A percentile compares a stretch with the other conserved stretches of the same genome.
Evolutionary conservation across 169 alveolate species (phyloP).

Genomic region (Cryptosporidium felis): DNA sequence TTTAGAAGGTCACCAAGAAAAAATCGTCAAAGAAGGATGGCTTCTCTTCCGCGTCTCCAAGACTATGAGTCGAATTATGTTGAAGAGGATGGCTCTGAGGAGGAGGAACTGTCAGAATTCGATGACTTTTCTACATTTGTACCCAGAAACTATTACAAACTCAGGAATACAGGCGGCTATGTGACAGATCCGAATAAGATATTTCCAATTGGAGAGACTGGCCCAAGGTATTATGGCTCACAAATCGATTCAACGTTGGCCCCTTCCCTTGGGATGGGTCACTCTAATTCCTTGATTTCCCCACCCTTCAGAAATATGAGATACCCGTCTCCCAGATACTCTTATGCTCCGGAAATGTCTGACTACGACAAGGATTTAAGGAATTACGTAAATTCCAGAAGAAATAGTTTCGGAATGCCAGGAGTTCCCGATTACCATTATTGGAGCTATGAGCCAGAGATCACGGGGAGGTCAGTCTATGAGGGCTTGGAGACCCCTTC

Average conservation of each 20-base stretch:
- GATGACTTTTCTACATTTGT: constrained; percentile 64
- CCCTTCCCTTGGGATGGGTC: no score
- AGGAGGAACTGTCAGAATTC: not conserved
- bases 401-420: constrained; percentile 55
- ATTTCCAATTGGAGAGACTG: not conserved
- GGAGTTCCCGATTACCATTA: constrained; percentile 44
- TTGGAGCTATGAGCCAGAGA: constrained; percentile 59
- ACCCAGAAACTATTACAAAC: constrained; percentile 15
- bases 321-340: constrained; percentile 29
- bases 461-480: constrained; percentile 46
- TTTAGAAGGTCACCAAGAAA: not conserved
- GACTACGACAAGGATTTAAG: constrained; percentile 31
- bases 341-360: constrained; percentile 25
- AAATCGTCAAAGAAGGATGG: constrained; percentile 32
- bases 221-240: no score
- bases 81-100: not conserved
- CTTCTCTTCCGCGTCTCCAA: not conserved
- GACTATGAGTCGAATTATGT: not conserved
- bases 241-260: no score
- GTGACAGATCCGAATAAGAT: not conserved
- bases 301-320: not conserved
- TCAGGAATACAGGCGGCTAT: not conserved
- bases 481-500: constrained; percentile 25
- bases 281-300: no score
- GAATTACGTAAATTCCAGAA: constrained; percentile 20